Evolutionary conservation across 768 basidiomycete genomes (phyloP).

Genomic region (Leucosporidium creatinivorum): DNA sequence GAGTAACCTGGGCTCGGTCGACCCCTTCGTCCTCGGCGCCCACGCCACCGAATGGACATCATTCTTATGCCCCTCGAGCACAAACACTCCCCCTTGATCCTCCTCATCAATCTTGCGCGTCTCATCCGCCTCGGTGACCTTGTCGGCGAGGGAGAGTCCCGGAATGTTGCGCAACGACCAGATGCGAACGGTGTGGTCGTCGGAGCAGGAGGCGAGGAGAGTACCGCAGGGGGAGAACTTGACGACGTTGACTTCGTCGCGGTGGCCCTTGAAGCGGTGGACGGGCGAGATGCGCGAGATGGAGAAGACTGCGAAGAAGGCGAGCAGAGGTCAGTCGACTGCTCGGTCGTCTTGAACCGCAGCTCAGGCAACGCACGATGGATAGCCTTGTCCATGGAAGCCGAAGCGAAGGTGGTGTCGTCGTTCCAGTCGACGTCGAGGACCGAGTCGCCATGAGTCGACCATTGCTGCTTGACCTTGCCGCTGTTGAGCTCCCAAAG

Average conservation of each 20-base stretch:
- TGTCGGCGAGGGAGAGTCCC: conserved; percentile 9
- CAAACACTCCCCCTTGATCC: conserved; percentile 14
- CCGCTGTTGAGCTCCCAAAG: conserved; percentile 37
- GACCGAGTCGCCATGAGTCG: conserved; percentile 32
- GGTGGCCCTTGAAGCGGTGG: conserved; percentile 38
- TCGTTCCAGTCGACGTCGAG: conserved; percentile 37
- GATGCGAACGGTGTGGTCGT: conserved; percentile 39
- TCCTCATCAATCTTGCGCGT: conserved; percentile 23
- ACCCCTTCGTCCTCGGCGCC: conserved; percentile 15
- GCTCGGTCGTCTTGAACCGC: not conserved
- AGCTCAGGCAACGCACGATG: conserved; percentile 26
- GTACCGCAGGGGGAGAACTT: conserved; percentile 36
- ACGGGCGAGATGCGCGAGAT: conserved; percentile 24
- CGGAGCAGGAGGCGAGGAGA: conserved; percentile 38
- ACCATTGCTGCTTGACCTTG: conserved; percentile 36
- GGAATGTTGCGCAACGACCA: conserved; percentile 34
- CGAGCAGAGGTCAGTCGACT: not conserved
- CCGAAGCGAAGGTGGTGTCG: conserved; percentile 33
- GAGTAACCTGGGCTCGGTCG: conserved; percentile 17
- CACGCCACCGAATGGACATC: conserved; percentile 36
- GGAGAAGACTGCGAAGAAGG: conserved; percentile 21
- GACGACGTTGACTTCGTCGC: conserved; percentile 40
- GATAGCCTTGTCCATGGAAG: conserved; percentile 33
- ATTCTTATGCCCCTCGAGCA: conserved; percentile 32
- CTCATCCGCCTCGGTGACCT: conserved; percentile 5